Evolutionary conservation across 495 filamentous ascomycete genomes (phyloP), one percentile per base, ranked within the genome.

Genomic region (Chlorociboria aeruginascens): DNA sequence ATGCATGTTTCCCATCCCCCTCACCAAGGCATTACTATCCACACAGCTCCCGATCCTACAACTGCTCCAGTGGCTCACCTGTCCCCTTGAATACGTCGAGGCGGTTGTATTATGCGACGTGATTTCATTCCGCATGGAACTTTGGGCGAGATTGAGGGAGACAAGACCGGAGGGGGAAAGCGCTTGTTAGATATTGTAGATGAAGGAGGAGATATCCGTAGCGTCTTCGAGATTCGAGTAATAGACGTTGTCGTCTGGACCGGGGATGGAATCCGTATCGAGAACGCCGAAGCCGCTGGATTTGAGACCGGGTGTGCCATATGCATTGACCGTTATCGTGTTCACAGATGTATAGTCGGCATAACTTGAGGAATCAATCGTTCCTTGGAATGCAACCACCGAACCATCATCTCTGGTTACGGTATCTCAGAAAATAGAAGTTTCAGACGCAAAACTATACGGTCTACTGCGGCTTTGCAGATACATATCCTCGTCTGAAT

Each of bases 291-390:
- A 46, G 1, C 66, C 66, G 1, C 54, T 41, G 12, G 66, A 68
- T 13, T 57, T 56, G 12, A 69, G 54, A 10, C 66, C 66, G 0
- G 65, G 67, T 2, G 66, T 69, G 8, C 66, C 66, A 45, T 69
- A 69, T 25, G 68, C 50, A 45, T 69, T 69, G 28, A 69, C 55
- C 0, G 66, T 69, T 35, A 69, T 63, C 37, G 65, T 68, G 31
- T 63, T 55, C 17, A 57, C 54, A 29, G 31, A 41, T 0, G 43
- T 59, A 43, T 54, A 69, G 11, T 51, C 58, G 8, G 48, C 51
- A 35, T 51, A 57, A 0, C 66, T 65, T 0, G 65, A 59, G 0
- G 65, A 64, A 37, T 66, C 66, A 33, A 69, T 61, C 0, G 64
- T 67, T 17, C 66, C 66, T 40, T 69, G 66, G 6, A 65, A 52